Conservation (phyloP, 2,329 filamentous ascomycete genomes). For the Colletotrichum phormii region DNA sequence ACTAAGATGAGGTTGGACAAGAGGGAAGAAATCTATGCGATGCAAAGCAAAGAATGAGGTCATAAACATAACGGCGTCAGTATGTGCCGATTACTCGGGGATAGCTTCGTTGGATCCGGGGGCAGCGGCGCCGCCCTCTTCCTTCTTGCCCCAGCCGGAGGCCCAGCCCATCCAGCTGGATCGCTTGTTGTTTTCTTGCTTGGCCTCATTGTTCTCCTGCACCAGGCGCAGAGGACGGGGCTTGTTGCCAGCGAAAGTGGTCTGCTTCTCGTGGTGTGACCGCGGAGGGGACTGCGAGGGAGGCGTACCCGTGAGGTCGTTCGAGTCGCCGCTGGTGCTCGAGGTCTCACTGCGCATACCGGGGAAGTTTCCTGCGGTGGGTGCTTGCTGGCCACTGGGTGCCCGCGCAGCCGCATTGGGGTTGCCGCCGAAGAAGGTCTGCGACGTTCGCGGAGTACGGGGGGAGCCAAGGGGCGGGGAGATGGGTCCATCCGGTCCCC, state of each 20-base stretch:
- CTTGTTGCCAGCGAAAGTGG: constrained; percentile 75
- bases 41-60: constrained; percentile 23
- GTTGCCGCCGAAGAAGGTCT: constrained; percentile 73
- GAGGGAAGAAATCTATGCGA: constrained; percentile 13
- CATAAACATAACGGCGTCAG: constrained; percentile 35
- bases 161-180: constrained; percentile 75
- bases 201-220: constrained; percentile 75
- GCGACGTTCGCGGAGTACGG: constrained; percentile 70
- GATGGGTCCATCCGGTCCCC: constrained; percentile 73
- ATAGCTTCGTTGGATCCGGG: constrained; percentile 26
- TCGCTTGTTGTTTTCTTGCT: constrained; percentile 65
- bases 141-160: constrained; percentile 60
- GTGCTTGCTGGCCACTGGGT: constrained; percentile 60
- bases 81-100: constrained; percentile 35
- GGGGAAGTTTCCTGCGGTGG: constrained; percentile 73
- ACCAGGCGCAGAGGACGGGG: constrained; percentile 88
- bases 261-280: constrained; percentile 64
- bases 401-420: constrained; percentile 64
- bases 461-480: constrained; percentile 70
- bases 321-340: constrained; percentile 76
- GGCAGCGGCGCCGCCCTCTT: constrained; percentile 48
- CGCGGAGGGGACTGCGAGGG: constrained; percentile 66
- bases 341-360: constrained; percentile 76
- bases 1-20: neutral
- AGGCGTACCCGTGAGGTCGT: constrained; percentile 56